Evolutionary conservation across 169 alveolate genomes (phyloP).

Genomic region (Perkinsus marinus): DNA sequence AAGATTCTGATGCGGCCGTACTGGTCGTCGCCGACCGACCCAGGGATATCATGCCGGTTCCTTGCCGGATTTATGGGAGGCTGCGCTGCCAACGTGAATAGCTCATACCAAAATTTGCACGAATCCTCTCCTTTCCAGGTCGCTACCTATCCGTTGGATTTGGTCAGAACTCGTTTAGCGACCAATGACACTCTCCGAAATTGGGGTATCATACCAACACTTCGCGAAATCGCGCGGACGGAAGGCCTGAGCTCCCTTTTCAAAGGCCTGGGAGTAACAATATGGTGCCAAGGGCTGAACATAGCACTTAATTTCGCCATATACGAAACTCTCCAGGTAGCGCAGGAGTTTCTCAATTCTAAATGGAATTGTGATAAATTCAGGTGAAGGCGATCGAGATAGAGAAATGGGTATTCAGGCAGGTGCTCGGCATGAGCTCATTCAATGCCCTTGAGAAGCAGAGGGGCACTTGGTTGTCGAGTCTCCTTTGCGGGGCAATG

Average conservation of each 20-base stretch:
- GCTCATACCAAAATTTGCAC: not conserved
- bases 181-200: not conserved
- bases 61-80: conserved; percentile 2
- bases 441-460: not conserved
- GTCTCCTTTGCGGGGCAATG: not conserved
- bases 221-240: not conserved
- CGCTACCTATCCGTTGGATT: not conserved
- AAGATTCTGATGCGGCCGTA: not conserved
- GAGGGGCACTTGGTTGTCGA: not conserved
- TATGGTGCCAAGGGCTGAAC: conserved; percentile 1
- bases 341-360: too few relatives aligned
- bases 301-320: not conserved
- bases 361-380: not conserved
- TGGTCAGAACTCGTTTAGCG: conserved; percentile 1
- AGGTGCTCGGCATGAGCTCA: not conserved
- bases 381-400: not conserved
- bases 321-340: conserved; percentile 1
- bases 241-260: not conserved
- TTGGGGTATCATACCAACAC: not conserved
- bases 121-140: not conserved
- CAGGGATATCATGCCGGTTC: not conserved
- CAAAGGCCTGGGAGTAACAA: not conserved
- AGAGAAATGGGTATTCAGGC: not conserved
- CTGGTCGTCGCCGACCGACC: not conserved
- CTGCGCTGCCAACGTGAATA: not conserved